Conservation (phyloP, 2,329 filamentous ascomycete species). For the Beauveria sp. region DNA sequence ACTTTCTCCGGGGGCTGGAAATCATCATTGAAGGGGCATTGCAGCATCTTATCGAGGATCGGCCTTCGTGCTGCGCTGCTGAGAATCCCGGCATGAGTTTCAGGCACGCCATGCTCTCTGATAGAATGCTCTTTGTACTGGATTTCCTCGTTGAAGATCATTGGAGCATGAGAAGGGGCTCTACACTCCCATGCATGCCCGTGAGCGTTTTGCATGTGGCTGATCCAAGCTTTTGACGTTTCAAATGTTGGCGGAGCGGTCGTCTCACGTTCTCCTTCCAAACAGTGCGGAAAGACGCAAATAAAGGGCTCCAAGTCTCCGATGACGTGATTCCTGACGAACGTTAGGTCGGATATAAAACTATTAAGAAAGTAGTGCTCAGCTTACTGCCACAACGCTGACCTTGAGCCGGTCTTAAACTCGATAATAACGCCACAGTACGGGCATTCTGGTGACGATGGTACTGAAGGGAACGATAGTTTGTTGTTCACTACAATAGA, state of each 20-base stretch:
- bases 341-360: slow-evolving; percentile 5
- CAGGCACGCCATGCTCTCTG: slow-evolving; percentile 16
- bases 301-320: slow-evolving; percentile 16
- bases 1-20: slow-evolving; percentile 17
- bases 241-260: slow-evolving; percentile 15
- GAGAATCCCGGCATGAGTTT: slow-evolving; percentile 13
- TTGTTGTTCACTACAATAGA: slow-evolving; percentile 18
- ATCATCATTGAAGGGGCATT: slow-evolving; percentile 23
- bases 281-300: slow-evolving; percentile 12
- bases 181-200: slow-evolving; percentile 23
- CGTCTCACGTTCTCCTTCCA: slow-evolving; percentile 8
- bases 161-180: slow-evolving; percentile 21
- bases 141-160: slow-evolving; percentile 19
- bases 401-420: slow-evolving; percentile 10
- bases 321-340: slow-evolving; percentile 14
- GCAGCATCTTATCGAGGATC: slow-evolving; percentile 17
- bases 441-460: slow-evolving; percentile 14
- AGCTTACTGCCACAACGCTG: slow-evolving; percentile 13
- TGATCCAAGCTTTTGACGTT: slow-evolving; percentile 17
- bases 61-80: slow-evolving; percentile 21
- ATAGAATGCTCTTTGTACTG: slow-evolving; percentile 19
- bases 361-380: not conserved
- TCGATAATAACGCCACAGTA: slow-evolving; percentile 18
- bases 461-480: slow-evolving; percentile 16
- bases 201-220: slow-evolving; percentile 21